Evolutionary conservation across 805 yeast genomes (phyloP).

Genomic region (Kluyveromyces dobzhanskii): DNA sequence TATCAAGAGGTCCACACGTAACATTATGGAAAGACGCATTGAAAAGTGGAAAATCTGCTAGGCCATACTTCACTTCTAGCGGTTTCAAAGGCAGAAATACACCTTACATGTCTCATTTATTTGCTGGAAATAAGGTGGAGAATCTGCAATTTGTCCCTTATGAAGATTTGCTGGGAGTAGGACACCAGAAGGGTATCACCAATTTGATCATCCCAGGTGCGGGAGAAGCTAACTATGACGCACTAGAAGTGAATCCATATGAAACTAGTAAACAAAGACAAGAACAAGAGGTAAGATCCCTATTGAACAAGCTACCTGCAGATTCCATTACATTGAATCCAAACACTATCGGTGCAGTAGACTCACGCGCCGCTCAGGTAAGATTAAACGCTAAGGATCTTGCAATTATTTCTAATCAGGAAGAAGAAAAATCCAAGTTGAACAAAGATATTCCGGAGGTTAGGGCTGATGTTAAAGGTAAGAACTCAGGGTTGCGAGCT

Average conservation of each 20-base stretch:
- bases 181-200: slow-evolving; percentile 70
- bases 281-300: slow-evolving; percentile 77
- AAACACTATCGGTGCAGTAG: slow-evolving; percentile 73
- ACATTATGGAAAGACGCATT: slow-evolving; percentile 88
- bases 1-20: slow-evolving; percentile 95
- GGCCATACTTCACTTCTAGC: slow-evolving; percentile 41
- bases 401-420: slow-evolving; percentile 33
- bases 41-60: slow-evolving; percentile 33
- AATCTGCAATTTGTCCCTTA: slow-evolving; percentile 76
- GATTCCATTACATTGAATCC: slow-evolving; percentile 93
- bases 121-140: slow-evolving; percentile 69
- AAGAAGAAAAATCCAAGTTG: slow-evolving; percentile 29
- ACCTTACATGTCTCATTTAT: slow-evolving; percentile 87
- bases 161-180: slow-evolving; percentile 92
- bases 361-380: slow-evolving; percentile 51
- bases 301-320: slow-evolving; percentile 82
- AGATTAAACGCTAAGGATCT: slow-evolving; percentile 58
- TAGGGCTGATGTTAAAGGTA: slow-evolving; percentile 64
- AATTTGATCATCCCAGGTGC: slow-evolving; percentile 91
- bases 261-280: slow-evolving; percentile 90
- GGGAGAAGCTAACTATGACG: slow-evolving; percentile 97
- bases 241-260: slow-evolving; percentile 86
- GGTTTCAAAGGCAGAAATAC: slow-evolving; percentile 34
- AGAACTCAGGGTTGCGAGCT: slow-evolving; percentile 76
- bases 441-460: slow-evolving; percentile 46